A percentile compares a stretch with the other conserved stretches of the same genome.
Evolutionary conservation across 148 eudicot genomes (phyloP).

Genomic region (Camellia lanceoleosa): DNA sequence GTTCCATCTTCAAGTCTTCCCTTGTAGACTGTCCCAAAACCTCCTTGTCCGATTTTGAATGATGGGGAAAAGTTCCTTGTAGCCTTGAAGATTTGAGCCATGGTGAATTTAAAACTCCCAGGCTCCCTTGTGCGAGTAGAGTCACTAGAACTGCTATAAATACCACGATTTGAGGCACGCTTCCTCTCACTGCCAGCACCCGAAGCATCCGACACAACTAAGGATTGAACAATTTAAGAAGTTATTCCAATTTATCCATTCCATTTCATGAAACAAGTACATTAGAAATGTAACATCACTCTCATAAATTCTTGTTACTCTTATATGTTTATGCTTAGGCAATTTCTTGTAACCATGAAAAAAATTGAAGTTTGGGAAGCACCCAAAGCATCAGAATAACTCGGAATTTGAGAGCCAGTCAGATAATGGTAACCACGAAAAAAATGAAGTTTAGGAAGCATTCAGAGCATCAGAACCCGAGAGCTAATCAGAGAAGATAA

Average conservation of each 20-base stretch:
- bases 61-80: slow-evolving; percentile 71
- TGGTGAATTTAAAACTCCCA: slow-evolving; percentile 49
- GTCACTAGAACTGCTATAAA: slow-evolving; percentile 33
- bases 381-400: slow-evolving; percentile 4
- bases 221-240: slow-evolving; percentile 12
- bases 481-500: not conserved
- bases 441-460: not conserved
- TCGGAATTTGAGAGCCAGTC: not conserved
- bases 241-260: not conserved
- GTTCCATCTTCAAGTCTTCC: slow-evolving; percentile 70
- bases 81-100: slow-evolving; percentile 62
- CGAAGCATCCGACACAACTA: slow-evolving; percentile 34
- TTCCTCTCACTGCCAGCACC: slow-evolving; percentile 35
- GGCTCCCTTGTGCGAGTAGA: slow-evolving; percentile 34
- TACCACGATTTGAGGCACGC: slow-evolving; percentile 16
- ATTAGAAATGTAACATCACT: not conserved
- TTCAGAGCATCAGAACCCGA: not conserved
- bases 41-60: slow-evolving; percentile 85
- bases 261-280: not conserved
- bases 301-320: not conserved
- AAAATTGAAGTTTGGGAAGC: not conserved
- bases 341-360: not conserved
- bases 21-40: slow-evolving; percentile 81
- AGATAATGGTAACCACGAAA: too few relatives aligned
- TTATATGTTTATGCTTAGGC: not conserved